phyloP scores from a whole-genome alignment of 2,329 filamentous ascomycete genomes.

The Monilinia aucupariae region DNA sequence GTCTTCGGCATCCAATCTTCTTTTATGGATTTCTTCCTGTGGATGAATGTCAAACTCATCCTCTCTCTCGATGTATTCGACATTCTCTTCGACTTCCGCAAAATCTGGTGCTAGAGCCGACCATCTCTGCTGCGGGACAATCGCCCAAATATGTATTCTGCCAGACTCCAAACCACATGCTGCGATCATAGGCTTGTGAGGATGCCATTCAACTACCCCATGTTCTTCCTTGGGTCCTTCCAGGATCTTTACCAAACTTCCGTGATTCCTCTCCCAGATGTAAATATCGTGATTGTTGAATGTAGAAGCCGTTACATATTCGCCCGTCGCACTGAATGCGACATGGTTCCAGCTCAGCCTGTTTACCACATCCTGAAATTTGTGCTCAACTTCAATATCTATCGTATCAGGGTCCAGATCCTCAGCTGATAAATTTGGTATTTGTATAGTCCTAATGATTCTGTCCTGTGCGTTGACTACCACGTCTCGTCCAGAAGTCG shows the following conservation, averaged over 20 bases:
- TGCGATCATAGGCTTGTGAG: slow-evolving; percentile 76
- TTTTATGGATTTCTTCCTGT: slow-evolving; percentile 87
- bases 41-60: slow-evolving; percentile 98
- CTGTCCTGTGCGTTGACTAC: slow-evolving; percentile 92
- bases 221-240: slow-evolving; percentile 96
- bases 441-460: slow-evolving; percentile 85
- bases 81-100: slow-evolving; percentile 95
- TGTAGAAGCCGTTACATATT: slow-evolving; percentile 93
- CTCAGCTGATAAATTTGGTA: slow-evolving; percentile 67
- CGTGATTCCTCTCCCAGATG: slow-evolving; percentile 92
- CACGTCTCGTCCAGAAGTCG: slow-evolving; percentile 76
- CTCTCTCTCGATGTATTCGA: slow-evolving; percentile 90
- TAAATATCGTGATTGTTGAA: slow-evolving; percentile 99
- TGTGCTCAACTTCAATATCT: slow-evolving; percentile 88
- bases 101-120: slow-evolving; percentile 95
- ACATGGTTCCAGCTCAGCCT: slow-evolving; percentile 94
- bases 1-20: slow-evolving; percentile 84
- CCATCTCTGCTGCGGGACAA: slow-evolving; percentile 93
- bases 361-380: slow-evolving; percentile 97
- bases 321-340: slow-evolving; percentile 86
- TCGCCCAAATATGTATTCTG: slow-evolving; percentile 92
- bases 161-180: slow-evolving; percentile 91
- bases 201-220: slow-evolving; percentile 96
- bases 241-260: slow-evolving; percentile 91
- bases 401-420: slow-evolving; percentile 79